Evolutionary conservation across 192 early-diverging fungal genomes (phyloP).

Genomic region (Podila minutissima): DNA sequence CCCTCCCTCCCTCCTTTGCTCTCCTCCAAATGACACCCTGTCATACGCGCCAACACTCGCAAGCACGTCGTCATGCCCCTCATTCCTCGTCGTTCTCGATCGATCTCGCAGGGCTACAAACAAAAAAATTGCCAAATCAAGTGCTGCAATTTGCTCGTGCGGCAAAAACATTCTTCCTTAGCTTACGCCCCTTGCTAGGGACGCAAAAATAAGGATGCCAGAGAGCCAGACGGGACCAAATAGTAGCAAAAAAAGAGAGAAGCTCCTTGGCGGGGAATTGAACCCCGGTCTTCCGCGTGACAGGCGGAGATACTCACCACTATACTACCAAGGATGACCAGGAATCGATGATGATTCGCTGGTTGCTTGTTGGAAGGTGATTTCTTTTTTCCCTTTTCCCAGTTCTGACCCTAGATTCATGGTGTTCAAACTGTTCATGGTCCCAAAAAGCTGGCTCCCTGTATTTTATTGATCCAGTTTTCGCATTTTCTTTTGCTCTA

Average conservation of each 20-base stretch:
- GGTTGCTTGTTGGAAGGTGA: background rate
- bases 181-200: no score
- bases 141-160: background rate
- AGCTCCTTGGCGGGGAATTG: constrained; percentile 40
- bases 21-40: background rate
- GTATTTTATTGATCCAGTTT: no score
- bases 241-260: background rate
- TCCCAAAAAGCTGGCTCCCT: no score
- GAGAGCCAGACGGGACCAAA: background rate
- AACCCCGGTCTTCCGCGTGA: constrained; percentile 43
- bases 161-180: background rate
- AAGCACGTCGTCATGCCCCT: background rate
- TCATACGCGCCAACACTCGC: background rate
- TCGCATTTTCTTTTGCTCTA: background rate
- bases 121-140: background rate
- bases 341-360: no score
- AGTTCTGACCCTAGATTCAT: no score
- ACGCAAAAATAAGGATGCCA: no score
- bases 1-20: no score
- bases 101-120: background rate
- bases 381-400: no score
- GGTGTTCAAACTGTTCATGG: no score
- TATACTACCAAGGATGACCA: constrained; percentile 26
- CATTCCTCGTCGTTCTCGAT: background rate
- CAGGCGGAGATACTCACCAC: constrained; percentile 44